Base-by-base conservation (phyloP, 1,284 basidiomycete species). In the Farysia itapuensis region DNA sequence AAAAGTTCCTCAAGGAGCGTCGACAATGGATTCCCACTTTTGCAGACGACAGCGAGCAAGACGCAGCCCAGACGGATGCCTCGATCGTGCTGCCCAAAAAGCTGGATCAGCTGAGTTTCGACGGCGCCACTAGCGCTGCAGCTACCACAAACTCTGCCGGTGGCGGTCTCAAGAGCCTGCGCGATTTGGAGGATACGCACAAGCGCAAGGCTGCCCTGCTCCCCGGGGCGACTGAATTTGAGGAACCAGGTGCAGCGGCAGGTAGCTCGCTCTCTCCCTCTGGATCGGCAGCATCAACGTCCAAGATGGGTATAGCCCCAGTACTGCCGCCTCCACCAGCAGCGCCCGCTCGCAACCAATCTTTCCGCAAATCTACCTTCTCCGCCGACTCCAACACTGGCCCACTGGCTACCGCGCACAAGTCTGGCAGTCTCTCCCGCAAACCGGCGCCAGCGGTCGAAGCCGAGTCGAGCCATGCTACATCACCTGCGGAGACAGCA, bases 1-100 rank as follows among this genome's bases (percentile, higher is more conserved):
- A 71, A 24, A 56, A 57, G 16, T 71, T 67, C 44, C 53, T 71
- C 43, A 68, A 69, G 38, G 51, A 54, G 47, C 64, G 69, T 26
- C 59, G 69, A 31, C 59, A 68, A 36, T 52, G 59, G 52, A 66
- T 66, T 24, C 63, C 57, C 24, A 66, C 53, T 3, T 61, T 66
- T 47, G 54, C 57, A 38, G 46, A 60, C 16, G n/a, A n/a, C n/a
- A 18, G 16, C 31, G 36, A 37, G 24, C 31, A 57, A 14, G 11
- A 38, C 11, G 40, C 56, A 45, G 31, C 8, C 8, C 8, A 11
- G 31, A 30, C 47, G 20, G 49, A 60, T n/a, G 38, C 44, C 16
- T 18, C 39, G 4, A 25, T 39, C 29, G 23, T 34, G n/a, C 37
- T 53, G 22, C 44, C 54, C 36, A 48, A 43, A 24, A n/a, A 35